These are phyloP conservation scores for Plasmopara viticola DNA, from an alignment of 352 stramenopile genomes.

Conservation along the genomic window DNA sequence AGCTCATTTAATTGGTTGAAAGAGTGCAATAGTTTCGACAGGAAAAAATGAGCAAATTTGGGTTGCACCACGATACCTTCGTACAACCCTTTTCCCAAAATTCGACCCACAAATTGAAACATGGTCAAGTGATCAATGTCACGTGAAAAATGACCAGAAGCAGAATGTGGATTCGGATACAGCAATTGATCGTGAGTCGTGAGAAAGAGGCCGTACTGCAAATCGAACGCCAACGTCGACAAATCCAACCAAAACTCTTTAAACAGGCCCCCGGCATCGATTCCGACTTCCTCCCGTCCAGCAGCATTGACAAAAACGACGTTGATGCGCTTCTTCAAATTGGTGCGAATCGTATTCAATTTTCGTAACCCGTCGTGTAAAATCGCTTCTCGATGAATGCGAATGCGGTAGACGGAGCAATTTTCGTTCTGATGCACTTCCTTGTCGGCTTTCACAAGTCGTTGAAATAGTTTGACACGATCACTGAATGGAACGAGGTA, in stretches of 20 bases:
- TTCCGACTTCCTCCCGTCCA: slow-evolving; percentile 89
- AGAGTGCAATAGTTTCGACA: slow-evolving; percentile 86
- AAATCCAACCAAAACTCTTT: slow-evolving; percentile 96
- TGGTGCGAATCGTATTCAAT: slow-evolving; percentile 76
- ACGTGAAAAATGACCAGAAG: slow-evolving; percentile 69
- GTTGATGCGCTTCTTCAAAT: slow-evolving; percentile 84
- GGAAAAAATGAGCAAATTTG: slow-evolving; percentile 95
- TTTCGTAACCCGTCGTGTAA: slow-evolving; percentile 85
- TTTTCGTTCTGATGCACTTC: slow-evolving; percentile 40
- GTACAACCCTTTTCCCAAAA: slow-evolving; percentile 94
- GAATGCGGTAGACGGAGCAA: slow-evolving; percentile 44
- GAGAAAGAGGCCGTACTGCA: slow-evolving; percentile 85
- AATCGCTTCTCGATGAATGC: slow-evolving; percentile 61
- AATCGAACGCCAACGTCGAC: slow-evolving; percentile 88
- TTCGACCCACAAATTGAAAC: slow-evolving; percentile 93
- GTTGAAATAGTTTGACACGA: slow-evolving; percentile 64
- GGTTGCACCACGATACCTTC: slow-evolving; percentile 94
- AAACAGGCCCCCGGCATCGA: slow-evolving; percentile 95
- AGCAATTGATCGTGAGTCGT: slow-evolving; percentile 73
- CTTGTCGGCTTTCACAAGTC: slow-evolving; percentile 50
- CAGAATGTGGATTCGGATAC: slow-evolving; percentile 92
- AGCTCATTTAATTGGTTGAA: slow-evolving; percentile 86
- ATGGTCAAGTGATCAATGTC: slow-evolving; percentile 84
- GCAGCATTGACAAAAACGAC: slow-evolving; percentile 85
- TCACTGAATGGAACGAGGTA: slow-evolving; percentile 67